Conservation (phyloP, 495 filamentous ascomycete species). For the Hyaloscypha finlandica region DNA sequence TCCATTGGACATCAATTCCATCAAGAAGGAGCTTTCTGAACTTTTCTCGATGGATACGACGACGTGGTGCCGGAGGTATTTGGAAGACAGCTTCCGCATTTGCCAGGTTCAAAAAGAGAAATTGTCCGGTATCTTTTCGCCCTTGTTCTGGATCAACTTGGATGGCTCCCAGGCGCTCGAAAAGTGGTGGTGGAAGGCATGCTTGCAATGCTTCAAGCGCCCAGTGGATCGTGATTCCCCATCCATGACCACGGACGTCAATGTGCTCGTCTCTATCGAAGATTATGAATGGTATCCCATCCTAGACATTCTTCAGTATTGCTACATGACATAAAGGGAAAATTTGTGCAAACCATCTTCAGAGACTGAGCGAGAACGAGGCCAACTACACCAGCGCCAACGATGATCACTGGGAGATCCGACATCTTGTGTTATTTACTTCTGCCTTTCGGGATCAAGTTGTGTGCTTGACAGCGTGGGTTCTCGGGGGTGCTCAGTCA, state of each 20-base stretch:
- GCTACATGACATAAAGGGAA: no score
- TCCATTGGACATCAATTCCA: slow-evolving; percentile 50
- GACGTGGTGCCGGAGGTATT: slow-evolving; percentile 38
- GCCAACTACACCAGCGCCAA: slow-evolving; percentile 56
- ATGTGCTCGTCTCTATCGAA: slow-evolving; percentile 55
- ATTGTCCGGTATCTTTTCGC: slow-evolving; percentile 35
- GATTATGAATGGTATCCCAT: slow-evolving; percentile 42
- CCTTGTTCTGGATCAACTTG: slow-evolving; percentile 44
- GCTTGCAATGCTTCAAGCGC: slow-evolving; percentile 40
- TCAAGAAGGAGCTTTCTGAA: slow-evolving; percentile 42
- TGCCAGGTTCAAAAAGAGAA: slow-evolving; percentile 44
- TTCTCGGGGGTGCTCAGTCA: no score
- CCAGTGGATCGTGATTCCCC: slow-evolving; percentile 56
- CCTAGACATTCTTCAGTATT: background rate
- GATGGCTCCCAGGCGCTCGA: slow-evolving; percentile 37
- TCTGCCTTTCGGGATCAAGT: no score
- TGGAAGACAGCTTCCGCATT: slow-evolving; percentile 43
- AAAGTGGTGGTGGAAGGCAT: slow-evolving; percentile 40
- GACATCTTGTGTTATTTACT: background rate
- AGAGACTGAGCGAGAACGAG: slow-evolving; percentile 58
- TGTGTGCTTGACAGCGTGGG: no score
- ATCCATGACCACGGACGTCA: slow-evolving; percentile 47
- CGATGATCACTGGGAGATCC: slow-evolving; percentile 35
- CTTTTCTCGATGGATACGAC: slow-evolving; percentile 45
- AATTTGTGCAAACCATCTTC: background rate